phyloP scores from a whole-genome alignment of 2,329 filamentous ascomycete species.

The Teratosphaeria destructans region DNA sequence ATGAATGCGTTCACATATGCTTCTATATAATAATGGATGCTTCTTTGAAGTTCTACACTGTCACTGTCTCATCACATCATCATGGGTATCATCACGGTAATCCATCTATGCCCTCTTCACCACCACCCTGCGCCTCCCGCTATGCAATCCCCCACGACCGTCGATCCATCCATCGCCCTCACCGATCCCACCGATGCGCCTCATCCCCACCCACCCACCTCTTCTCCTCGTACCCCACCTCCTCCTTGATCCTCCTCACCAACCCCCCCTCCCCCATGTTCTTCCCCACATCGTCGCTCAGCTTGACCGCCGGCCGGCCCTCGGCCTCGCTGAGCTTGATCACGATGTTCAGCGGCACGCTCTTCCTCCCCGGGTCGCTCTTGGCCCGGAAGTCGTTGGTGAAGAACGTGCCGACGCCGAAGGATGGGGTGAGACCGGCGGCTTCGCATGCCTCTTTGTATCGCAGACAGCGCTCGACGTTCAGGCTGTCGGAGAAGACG shows the following conservation, averaged over 20 bases:
- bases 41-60: not conserved
- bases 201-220: conserved; percentile 79
- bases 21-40: too few species aligned
- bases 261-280: conserved; percentile 80
- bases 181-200: conserved; percentile 63
- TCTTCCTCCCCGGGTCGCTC: conserved; percentile 62
- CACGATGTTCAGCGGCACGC: conserved; percentile 87
- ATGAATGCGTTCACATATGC: too few species aligned
- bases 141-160: too few species aligned
- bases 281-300: conserved; percentile 80
- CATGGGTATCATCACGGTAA: not conserved
- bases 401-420: conserved; percentile 90
- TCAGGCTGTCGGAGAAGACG: conserved; percentile 90
- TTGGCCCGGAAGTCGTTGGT: conserved; percentile 68
- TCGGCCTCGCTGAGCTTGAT: conserved; percentile 87
- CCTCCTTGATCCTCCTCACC: conserved; percentile 72
- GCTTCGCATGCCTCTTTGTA: conserved; percentile 79
- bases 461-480: conserved; percentile 80
- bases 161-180: not conserved
- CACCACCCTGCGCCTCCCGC: not conserved
- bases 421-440: conserved; percentile 64
- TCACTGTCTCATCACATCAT: not conserved
- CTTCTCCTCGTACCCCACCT: conserved; percentile 77
- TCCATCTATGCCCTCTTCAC: not conserved
- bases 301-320: conserved; percentile 78